Conservation (phyloP, 148 eudicot species). For the Polygonum aviculare region DNA sequence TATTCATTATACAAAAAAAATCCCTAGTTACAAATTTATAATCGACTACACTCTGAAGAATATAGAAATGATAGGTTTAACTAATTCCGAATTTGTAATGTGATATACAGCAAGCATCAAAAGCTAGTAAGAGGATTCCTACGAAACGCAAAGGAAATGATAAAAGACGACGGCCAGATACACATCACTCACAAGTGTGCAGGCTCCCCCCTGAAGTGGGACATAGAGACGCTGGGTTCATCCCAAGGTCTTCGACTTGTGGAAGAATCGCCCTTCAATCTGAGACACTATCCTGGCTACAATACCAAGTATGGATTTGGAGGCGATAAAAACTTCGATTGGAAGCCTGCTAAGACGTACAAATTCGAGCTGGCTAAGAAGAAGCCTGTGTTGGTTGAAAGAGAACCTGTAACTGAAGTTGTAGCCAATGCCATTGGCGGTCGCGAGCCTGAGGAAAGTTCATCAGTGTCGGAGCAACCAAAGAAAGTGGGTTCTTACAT, state of each 20-base stretch:
- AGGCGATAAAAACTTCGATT: conserved; percentile 21
- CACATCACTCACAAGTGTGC: conserved; percentile 18
- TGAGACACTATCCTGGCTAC: conserved; percentile 15
- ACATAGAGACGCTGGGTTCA: conserved; percentile 15
- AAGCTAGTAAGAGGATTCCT: conserved; percentile 18
- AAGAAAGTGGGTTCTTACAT: too few species aligned
- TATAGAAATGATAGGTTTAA: too few species aligned
- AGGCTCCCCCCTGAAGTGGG: conserved; percentile 15
- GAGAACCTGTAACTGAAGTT: too few species aligned
- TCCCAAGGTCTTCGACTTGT: conserved; percentile 8
- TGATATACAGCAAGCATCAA: conserved; percentile 7
- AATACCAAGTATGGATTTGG: conserved; percentile 20
- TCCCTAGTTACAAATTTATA: too few species aligned
- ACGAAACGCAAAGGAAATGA: conserved; percentile 19
- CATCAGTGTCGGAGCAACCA: too few species aligned
- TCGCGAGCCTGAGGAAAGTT: too few species aligned
- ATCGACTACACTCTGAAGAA: too few species aligned
- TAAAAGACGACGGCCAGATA: conserved; percentile 15
- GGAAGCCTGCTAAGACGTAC: conserved; percentile 19
- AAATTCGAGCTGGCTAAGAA: conserved; percentile 12
- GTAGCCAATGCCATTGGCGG: too few species aligned
- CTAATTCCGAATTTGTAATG: neutral
- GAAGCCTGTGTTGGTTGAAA: too few species aligned
- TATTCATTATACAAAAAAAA: neutral
- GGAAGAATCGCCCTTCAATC: conserved; percentile 10